Base-by-base conservation (phyloP, 2,329 filamentous ascomycete species). In the Sclerotinia glacialis region DNA sequence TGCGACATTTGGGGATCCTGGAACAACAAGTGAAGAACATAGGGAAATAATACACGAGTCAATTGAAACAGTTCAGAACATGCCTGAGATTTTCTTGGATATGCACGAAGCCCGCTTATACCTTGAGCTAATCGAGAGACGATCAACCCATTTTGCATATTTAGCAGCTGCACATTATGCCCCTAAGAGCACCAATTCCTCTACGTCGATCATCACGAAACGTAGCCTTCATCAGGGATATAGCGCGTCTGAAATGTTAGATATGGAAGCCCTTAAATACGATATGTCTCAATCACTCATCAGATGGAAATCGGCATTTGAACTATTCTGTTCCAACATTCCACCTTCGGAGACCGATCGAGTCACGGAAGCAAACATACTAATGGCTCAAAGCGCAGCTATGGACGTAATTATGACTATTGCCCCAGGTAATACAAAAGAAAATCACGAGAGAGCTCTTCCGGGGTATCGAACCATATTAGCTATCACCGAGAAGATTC, bases 41-140 rank as follows among this genome's bases (percentile, higher is more conserved):
- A 54, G 37, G 21, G 60, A 49, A 21, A 59, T 69, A 31, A 67
- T 67, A 26, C 28, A 55, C 18, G 67, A 69, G 52, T 64, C 65
- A 26, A 26, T 42, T 12, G 42, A 52, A 31, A 64, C 58, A n/a
- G 46, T 69, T 9, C 53, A 50, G 16, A 16, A 54, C 18, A 69
- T 70, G 67, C 69, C 69, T 4, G 37, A 26, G 3, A 31, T 49
- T 5, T 70, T 70, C 23, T 63, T 28, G 4, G 31, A n/a, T 6
- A 4, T 67, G 4, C 7, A 58, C 1, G 65, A 69, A 55, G 63
- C 69, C 16, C 61, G 67, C 2, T 28, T 56, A n/a, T 71, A 71
- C 49, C 58, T 66, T 18, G 69, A 71, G 40, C 65, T 71, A 28
- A 61, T 70, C 28, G 59, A 68, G 42, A 67, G 69, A 11, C 67